A percentile compares a stretch with the other conserved stretches of the same genome.
phyloP scores from a whole-genome alignment of 108 stramenopile species.

The Halocafeteria seosinensis region DNA sequence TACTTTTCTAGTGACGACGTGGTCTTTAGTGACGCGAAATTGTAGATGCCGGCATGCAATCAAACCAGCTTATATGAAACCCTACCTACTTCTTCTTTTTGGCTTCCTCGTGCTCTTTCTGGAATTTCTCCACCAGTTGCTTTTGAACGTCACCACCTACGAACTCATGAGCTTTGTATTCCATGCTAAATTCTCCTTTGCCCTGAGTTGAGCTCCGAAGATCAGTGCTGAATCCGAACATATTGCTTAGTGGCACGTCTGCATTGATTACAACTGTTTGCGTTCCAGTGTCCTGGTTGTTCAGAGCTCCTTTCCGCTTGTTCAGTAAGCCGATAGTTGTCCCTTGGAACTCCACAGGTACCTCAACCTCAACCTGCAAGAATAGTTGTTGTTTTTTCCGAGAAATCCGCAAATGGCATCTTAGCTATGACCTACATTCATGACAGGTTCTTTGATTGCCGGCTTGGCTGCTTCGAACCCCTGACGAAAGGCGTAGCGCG shows the following conservation, averaged over 20 bases:
- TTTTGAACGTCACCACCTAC: neutral
- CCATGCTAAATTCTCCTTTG: constrained; percentile 97
- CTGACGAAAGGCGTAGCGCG: constrained; percentile 73
- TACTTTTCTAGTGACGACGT: no score
- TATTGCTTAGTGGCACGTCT: constrained; percentile 73
- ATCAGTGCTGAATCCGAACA: constrained; percentile 93
- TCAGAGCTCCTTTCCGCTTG: constrained; percentile 74
- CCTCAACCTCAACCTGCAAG: constrained; percentile 66
- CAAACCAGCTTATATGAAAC: no score
- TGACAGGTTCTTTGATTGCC: constrained; percentile 76
- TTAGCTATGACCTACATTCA: no score
- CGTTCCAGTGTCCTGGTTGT: constrained; percentile 73
- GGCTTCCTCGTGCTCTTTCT: neutral
- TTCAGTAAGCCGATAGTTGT: constrained; percentile 76
- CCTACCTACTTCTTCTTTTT: no score
- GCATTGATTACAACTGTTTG: constrained; percentile 48
- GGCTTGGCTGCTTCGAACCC: constrained; percentile 63
- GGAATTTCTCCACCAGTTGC: neutral
- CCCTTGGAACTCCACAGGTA: constrained; percentile 90
- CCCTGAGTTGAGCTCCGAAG: constrained; percentile 81
- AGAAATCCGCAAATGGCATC: neutral
- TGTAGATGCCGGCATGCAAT: no score
- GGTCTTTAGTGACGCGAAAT: no score
- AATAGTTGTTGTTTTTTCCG: neutral
- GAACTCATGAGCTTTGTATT: constrained; percentile 66